phyloP scores from a whole-genome alignment of 192 early-diverging fungal genomes.

The Rhizophagus clarus region DNA sequence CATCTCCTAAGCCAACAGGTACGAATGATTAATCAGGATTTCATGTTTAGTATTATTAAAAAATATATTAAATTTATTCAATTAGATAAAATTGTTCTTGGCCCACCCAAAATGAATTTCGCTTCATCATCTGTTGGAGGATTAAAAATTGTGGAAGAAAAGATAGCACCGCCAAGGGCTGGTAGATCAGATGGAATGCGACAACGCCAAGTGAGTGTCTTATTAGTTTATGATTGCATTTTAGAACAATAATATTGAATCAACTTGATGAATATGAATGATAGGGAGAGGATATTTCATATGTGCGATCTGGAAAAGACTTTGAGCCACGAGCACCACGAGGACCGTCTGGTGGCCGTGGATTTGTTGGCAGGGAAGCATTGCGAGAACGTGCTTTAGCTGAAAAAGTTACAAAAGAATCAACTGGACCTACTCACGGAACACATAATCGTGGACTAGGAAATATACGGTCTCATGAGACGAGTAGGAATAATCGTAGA shows the following conservation, averaged over 20 bases:
- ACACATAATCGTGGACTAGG: neutral
- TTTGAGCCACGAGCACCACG: slow-evolving; percentile 38
- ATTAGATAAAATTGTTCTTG: slow-evolving; percentile 53
- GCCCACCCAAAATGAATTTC: slow-evolving; percentile 60
- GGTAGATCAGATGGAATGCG: slow-evolving; percentile 27
- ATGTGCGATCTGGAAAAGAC: slow-evolving; percentile 25
- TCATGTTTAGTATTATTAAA: neutral
- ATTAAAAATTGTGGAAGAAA: slow-evolving; percentile 48
- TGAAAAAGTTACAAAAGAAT: slow-evolving; percentile 10
- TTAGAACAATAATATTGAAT: neutral
- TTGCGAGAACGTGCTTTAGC: slow-evolving; percentile 1
- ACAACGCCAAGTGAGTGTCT: slow-evolving; percentile 34
- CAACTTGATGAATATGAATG: neutral
- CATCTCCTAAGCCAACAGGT: slow-evolving; percentile 20
- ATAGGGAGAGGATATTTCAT: neutral
- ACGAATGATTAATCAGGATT: neutral
- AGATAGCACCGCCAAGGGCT: slow-evolving; percentile 18
- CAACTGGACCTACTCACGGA: neutral
- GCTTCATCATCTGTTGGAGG: slow-evolving; percentile 54
- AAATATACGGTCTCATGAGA: slow-evolving; percentile 21
- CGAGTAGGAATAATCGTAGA: slow-evolving; percentile 21
- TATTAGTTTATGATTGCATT: neutral
- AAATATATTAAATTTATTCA: neutral
- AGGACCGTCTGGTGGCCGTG: slow-evolving; percentile 40
- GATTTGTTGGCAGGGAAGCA: slow-evolving; percentile 36